Percentiles rank a stretch among this genome's conserved stretches.
Conservation (phyloP, 768 basidiomycete genomes). For the Phaeotremella skinneri region DNA sequence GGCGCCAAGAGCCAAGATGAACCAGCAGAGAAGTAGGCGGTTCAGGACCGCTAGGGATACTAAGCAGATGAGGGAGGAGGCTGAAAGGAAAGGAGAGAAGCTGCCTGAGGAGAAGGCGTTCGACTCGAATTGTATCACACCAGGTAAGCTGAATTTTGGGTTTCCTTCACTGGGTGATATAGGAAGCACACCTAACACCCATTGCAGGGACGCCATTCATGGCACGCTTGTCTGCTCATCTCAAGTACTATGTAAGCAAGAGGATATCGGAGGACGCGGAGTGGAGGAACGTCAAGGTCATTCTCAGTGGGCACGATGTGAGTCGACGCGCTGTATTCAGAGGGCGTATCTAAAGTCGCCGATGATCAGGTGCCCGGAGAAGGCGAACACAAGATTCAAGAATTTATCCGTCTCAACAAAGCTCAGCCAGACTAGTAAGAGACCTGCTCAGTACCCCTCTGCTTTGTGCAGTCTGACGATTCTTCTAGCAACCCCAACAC, state of each 20-base stretch:
- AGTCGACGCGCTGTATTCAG: background rate
- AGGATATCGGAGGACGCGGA: slow-evolving; percentile 95
- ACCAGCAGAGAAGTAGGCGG: slow-evolving; percentile 89
- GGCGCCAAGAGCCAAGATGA: slow-evolving; percentile 97
- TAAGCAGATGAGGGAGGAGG: slow-evolving; percentile 79
- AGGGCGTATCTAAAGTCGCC: slow-evolving; percentile 4
- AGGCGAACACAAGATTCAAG: slow-evolving; percentile 99
- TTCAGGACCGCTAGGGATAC: slow-evolving; percentile 94
- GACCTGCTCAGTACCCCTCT: background rate
- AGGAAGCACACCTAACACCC: slow-evolving; percentile 2
- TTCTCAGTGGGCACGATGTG: slow-evolving; percentile 91
- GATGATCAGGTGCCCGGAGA: slow-evolving; percentile 71
- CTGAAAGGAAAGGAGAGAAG: slow-evolving; percentile 81
- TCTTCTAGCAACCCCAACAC: slow-evolving; percentile 72
- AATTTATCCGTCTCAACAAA: slow-evolving; percentile 90
- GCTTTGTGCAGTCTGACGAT: slow-evolving; percentile 1
- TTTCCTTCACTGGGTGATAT: background rate
- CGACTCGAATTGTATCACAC: slow-evolving; percentile 98
- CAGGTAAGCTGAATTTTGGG: slow-evolving; percentile 77
- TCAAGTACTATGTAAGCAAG: slow-evolving; percentile 96
- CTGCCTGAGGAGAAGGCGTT: slow-evolving; percentile 92
- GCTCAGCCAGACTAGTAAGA: slow-evolving; percentile 80
- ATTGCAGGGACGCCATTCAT: slow-evolving; percentile 85
- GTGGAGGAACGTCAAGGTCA: slow-evolving; percentile 87
- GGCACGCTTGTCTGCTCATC: slow-evolving; percentile 82